A percentile compares a stretch with the other conserved stretches of the same genome.
Conservation (phyloP, 176 grass and related monocot species). For the Neostapfia colusana region DNA sequence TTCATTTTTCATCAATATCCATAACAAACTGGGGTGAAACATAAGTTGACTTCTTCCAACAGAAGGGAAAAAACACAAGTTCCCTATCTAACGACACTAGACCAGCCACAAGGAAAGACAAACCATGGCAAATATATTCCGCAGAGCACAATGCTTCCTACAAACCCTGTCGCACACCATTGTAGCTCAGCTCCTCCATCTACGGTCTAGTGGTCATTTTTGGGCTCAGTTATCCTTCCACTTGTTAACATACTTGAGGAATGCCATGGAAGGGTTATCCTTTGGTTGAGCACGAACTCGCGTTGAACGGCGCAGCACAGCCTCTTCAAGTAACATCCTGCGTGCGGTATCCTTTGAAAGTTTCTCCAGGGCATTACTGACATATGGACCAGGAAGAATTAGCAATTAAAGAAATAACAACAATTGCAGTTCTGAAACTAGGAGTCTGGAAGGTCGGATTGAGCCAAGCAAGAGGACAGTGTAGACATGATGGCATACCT, state of each 20-base stretch:
- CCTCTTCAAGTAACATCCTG: conserved; percentile 69
- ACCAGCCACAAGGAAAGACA: conserved; percentile 13
- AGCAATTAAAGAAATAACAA: not conserved
- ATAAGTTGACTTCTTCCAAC: not conserved
- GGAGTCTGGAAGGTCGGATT: not conserved
- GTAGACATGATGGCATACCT: conserved; percentile 41
- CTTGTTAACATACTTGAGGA: conserved; percentile 85
- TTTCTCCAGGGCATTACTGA: conserved; percentile 68
- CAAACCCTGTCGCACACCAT: not conserved
- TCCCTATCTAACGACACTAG: not conserved
- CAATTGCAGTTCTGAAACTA: not conserved
- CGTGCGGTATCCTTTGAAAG: conserved; percentile 61
- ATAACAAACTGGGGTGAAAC: not conserved
- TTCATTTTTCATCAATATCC: not conserved
- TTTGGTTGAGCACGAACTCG: conserved; percentile 77
- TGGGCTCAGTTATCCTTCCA: conserved; percentile 63
- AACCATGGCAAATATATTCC: not conserved
- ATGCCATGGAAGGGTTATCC: conserved; percentile 68
- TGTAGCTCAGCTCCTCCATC: not conserved
- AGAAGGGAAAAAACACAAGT: not conserved
- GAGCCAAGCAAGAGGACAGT: not conserved
- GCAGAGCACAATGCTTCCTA: not conserved
- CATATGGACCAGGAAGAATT: conserved; percentile 23
- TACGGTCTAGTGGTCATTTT: not conserved
- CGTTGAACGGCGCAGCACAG: conserved; percentile 66